Evolutionary conservation across 1,284 basidiomycete genomes (phyloP).

Genomic region (Ceratorhiza oryzae-sativae): DNA sequence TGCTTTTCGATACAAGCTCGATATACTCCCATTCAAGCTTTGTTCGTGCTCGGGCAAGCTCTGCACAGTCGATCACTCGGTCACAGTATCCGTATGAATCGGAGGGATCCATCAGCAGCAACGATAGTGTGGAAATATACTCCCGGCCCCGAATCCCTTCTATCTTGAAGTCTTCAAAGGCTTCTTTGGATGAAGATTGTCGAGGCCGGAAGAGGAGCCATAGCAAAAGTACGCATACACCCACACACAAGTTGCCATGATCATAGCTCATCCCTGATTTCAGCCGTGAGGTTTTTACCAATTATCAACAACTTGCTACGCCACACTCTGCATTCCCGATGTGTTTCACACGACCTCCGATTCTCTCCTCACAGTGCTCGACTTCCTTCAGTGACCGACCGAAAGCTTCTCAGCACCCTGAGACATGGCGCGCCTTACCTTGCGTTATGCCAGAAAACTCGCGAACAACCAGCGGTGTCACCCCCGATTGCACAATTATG

Average conservation of each 20-base stretch:
- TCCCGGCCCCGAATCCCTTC: conserved; percentile 2
- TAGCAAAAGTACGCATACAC: conserved; percentile 20
- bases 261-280: neutral
- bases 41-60: neutral
- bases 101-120: neutral
- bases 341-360: conserved; percentile 14
- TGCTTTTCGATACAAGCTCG: neutral
- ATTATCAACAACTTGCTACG: conserved; percentile 12
- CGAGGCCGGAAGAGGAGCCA: neutral
- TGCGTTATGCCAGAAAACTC: conserved; percentile 2
- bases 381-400: neutral
- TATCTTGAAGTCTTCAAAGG: conserved; percentile 2
- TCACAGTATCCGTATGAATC: conserved; percentile 3
- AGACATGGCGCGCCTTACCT: conserved; percentile 9
- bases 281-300: conserved; percentile 9
- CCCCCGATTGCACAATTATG: neutral
- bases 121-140: neutral
- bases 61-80: neutral
- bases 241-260: too few species aligned
- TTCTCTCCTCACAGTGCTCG: conserved; percentile 13
- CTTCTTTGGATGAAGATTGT: neutral
- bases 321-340: neutral
- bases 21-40: neutral
- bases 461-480: conserved; percentile 9
- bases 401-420: neutral